Percentiles rank a stretch among this genome's conserved stretches.
Evolutionary conservation across 1,139 yeast genomes (phyloP).

Genomic region (Debaryomyces fabryi): DNA sequence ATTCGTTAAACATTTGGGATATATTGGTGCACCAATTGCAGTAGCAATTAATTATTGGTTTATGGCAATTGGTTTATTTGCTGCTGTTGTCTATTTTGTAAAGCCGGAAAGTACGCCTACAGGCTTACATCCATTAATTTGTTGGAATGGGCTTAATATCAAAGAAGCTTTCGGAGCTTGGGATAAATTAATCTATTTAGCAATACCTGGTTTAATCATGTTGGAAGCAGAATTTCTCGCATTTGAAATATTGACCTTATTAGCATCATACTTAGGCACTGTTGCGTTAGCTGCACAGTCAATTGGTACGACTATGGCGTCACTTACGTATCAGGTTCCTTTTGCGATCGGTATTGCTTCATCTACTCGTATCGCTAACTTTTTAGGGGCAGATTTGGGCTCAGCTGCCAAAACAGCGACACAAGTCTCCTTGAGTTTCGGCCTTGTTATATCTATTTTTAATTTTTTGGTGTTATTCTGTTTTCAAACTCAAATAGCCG

Average conservation of each 20-base stretch:
- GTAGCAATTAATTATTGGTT: constrained; percentile 60
- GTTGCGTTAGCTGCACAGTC: constrained; percentile 59
- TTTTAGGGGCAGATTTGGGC: constrained; percentile 56
- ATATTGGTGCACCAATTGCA: constrained; percentile 61
- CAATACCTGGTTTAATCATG: constrained; percentile 61
- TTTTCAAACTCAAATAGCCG: constrained; percentile 42
- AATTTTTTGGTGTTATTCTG: constrained; percentile 43
- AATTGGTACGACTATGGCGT: constrained; percentile 58
- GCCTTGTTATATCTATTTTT: constrained; percentile 41
- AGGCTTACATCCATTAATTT: constrained; percentile 45
- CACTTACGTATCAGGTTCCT: constrained; percentile 55
- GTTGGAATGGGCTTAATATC: constrained; percentile 40
- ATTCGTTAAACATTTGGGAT: constrained; percentile 45
- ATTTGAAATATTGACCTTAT: constrained; percentile 57
- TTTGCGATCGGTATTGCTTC: constrained; percentile 64
- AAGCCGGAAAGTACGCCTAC: constrained; percentile 43
- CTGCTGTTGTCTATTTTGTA: constrained; percentile 42
- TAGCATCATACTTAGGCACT: constrained; percentile 60
- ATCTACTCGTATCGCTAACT: constrained; percentile 61
- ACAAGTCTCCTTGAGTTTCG: constrained; percentile 48
- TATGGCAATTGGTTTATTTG: constrained; percentile 51
- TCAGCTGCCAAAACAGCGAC: constrained; percentile 50
- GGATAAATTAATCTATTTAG: constrained; percentile 49
- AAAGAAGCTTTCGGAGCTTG: constrained; percentile 46
- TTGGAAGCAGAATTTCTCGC: constrained; percentile 62